Percentiles rank a stretch among this genome's conserved stretches.
Conservation (phyloP, 352 stramenopile species). For the Phytophthora colocasiae region DNA sequence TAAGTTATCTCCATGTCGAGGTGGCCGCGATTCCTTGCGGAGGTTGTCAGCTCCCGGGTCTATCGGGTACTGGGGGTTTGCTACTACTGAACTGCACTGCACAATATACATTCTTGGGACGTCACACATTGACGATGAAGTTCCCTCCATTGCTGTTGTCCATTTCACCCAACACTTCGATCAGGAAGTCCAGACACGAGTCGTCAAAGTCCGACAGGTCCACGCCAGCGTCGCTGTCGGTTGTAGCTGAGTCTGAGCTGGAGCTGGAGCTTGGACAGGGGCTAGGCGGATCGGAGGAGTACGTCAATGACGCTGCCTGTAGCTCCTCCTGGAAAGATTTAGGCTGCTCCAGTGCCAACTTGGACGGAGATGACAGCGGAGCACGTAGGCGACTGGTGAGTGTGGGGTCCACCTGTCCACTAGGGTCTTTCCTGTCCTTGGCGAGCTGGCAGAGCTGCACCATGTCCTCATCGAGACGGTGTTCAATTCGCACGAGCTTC, state of each 20-base stretch:
- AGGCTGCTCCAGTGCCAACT: constrained; percentile 8
- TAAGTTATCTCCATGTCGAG: constrained; percentile 22
- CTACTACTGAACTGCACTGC: constrained; percentile 19
- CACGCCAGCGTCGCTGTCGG: constrained; percentile 25
- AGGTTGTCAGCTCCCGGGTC: constrained; percentile 13
- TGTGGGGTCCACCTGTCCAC: constrained; percentile 19
- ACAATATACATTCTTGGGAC: neutral
- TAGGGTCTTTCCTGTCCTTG: constrained; percentile 32
- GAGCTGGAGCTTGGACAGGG: constrained; percentile 25
- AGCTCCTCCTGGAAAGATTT: constrained; percentile 35
- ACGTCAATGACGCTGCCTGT: constrained; percentile 7
- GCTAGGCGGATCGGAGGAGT: constrained; percentile 3
- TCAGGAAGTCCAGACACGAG: constrained; percentile 52
- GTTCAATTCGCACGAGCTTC: constrained; percentile 45
- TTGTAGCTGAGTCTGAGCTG: constrained; percentile 12
- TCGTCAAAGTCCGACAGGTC: constrained; percentile 50
- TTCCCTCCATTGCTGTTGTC: constrained; percentile 14
- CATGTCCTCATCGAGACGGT: constrained; percentile 50
- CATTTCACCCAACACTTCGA: constrained; percentile 40
- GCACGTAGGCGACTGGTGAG: constrained; percentile 29
- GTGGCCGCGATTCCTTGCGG: neutral
- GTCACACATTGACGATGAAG: constrained; percentile 33
- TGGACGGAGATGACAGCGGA: constrained; percentile 37
- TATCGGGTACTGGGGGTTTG: constrained; percentile 19
- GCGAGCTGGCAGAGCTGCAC: constrained; percentile 45